Conservation (phyloP, 1,284 basidiomycete species). For the Volvariella surrecta region DNA sequence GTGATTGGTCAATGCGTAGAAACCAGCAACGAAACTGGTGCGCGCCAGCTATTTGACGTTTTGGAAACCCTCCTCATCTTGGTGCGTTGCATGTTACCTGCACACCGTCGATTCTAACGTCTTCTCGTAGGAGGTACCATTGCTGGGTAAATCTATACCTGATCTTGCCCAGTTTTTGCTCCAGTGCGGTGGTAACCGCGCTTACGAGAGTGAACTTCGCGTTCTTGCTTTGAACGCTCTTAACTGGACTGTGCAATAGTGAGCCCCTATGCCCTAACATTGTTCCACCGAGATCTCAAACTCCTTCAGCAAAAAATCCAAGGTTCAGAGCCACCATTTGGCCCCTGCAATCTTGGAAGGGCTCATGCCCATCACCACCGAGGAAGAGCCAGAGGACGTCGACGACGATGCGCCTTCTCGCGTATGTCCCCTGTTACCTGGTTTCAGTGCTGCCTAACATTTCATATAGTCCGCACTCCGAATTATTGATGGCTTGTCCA, state of each 20-base stretch:
- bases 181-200: slow-evolving; percentile 74
- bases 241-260: slow-evolving; percentile 95
- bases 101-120: slow-evolving; percentile 6
- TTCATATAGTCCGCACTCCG: slow-evolving; percentile 75
- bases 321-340: slow-evolving; percentile 84
- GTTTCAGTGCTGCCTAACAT: neutral
- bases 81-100: slow-evolving; percentile 29
- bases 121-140: slow-evolving; percentile 71
- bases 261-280: slow-evolving; percentile 12
- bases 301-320: slow-evolving; percentile 83
- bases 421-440: slow-evolving; percentile 34
- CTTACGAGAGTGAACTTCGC: slow-evolving; percentile 77
- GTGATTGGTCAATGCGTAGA: slow-evolving; percentile 90
- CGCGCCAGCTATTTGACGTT: slow-evolving; percentile 90
- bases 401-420: slow-evolving; percentile 90
- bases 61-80: slow-evolving; percentile 94
- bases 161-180: slow-evolving; percentile 90
- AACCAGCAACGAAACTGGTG: slow-evolving; percentile 72
- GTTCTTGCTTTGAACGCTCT: slow-evolving; percentile 91
- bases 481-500: slow-evolving; percentile 91
- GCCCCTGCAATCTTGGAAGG: slow-evolving; percentile 86
- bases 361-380: slow-evolving; percentile 90
- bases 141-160: slow-evolving; percentile 84
- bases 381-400: slow-evolving; percentile 74
- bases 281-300: neutral